phyloP scores from a whole-genome alignment of 2,329 filamentous ascomycete genomes.

The Daldinia sp. region DNA sequence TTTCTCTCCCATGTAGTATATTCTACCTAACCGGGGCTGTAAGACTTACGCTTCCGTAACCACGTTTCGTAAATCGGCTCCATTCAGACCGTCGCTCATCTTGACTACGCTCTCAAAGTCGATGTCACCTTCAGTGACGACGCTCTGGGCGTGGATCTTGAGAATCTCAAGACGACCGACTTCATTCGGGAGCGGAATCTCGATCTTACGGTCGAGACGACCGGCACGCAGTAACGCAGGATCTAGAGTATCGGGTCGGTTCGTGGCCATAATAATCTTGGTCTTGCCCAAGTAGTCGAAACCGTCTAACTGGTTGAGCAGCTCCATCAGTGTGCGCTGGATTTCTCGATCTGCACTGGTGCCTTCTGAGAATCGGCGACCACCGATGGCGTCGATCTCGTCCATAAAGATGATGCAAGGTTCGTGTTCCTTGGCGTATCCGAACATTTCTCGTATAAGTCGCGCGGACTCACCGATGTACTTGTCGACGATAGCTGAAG shows the following conservation, averaged over 20 bases:
- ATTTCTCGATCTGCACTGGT: slow-evolving; percentile 98
- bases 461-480: slow-evolving; percentile 99
- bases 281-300: slow-evolving; percentile 99
- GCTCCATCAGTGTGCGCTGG: slow-evolving; percentile 96
- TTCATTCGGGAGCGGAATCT: slow-evolving; percentile 96
- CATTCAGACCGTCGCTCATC: slow-evolving; percentile 99
- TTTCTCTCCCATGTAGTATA: slow-evolving; percentile 1
- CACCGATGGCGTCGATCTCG: slow-evolving; percentile 98
- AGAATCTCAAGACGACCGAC: slow-evolving; percentile 95
- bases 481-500: slow-evolving; percentile 98
- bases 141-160: slow-evolving; percentile 92
- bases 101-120: slow-evolving; percentile 99
- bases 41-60: slow-evolving; percentile 93
- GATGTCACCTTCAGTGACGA: slow-evolving; percentile 91
- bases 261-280: slow-evolving; percentile 99
- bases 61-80: slow-evolving; percentile 95
- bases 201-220: slow-evolving; percentile 95
- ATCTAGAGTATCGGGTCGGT: slow-evolving; percentile 94
- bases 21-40: neutral
- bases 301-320: slow-evolving; percentile 97
- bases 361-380: slow-evolving; percentile 94
- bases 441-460: slow-evolving; percentile 98
- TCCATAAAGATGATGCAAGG: slow-evolving; percentile 99
- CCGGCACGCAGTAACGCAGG: slow-evolving; percentile 91
- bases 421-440: slow-evolving; percentile 98